Evolutionary conservation across 768 basidiomycete species (phyloP).

Genomic region (Mycena galopus): DNA sequence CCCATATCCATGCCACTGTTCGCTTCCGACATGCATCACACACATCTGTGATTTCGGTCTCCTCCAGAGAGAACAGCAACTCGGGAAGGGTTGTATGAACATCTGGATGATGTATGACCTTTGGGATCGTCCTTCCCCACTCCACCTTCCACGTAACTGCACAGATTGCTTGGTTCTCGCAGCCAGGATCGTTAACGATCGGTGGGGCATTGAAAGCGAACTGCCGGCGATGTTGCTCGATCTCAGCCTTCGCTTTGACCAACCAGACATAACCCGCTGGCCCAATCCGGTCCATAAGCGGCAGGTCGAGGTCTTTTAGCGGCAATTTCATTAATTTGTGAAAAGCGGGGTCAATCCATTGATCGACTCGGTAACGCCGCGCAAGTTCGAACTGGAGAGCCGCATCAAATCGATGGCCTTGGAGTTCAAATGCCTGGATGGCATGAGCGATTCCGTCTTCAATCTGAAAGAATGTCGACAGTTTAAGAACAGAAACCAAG

Average conservation of each 20-base stretch:
- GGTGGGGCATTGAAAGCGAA: not conserved
- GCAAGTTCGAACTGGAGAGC: conserved; percentile 9
- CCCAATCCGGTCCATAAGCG: not conserved
- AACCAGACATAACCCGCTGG: not conserved
- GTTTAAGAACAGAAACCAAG: not conserved
- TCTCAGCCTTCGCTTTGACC: not conserved
- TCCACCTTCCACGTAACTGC: too few species aligned
- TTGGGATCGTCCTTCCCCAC: too few species aligned
- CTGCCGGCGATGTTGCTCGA: not conserved
- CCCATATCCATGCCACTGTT: too few species aligned
- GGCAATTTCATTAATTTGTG: not conserved
- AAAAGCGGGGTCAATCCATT: conserved; percentile 2
- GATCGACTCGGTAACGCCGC: not conserved
- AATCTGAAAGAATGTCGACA: conserved; percentile 7
- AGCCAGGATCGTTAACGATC: not conserved
- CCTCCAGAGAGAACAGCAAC: too few species aligned
- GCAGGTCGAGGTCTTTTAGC: not conserved
- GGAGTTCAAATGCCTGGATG: not conserved
- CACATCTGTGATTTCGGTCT: too few species aligned
- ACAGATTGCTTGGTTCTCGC: too few species aligned
- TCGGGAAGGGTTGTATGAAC: too few species aligned
- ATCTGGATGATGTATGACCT: too few species aligned
- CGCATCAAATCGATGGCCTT: not conserved
- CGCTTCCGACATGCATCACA: too few species aligned
- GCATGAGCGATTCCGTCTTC: not conserved